Conservation (phyloP, 768 basidiomycete genomes). For the Austroboletus festivus region DNA sequence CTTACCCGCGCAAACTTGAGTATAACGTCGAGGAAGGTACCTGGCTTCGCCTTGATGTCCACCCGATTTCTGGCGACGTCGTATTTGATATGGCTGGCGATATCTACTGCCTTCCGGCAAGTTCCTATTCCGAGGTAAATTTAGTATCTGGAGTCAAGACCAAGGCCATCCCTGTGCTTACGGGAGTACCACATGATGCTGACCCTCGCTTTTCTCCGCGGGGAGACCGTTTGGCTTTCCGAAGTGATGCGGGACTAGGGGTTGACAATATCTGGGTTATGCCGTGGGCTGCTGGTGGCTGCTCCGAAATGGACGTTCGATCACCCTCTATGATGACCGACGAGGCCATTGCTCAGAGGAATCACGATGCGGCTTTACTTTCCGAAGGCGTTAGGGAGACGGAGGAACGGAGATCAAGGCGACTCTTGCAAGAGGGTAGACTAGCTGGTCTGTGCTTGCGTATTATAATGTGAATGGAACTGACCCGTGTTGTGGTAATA, state of each 20-base stretch:
- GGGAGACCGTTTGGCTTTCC: slow-evolving; percentile 62
- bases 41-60: slow-evolving; percentile 72
- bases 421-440: slow-evolving; percentile 60
- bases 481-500: slow-evolving; percentile 5
- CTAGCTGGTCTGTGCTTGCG: slow-evolving; percentile 33
- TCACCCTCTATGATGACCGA: slow-evolving; percentile 33
- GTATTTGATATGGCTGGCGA: slow-evolving; percentile 77
- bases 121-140: slow-evolving; percentile 33
- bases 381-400: slow-evolving; percentile 52
- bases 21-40: slow-evolving; percentile 74
- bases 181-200: slow-evolving; percentile 65
- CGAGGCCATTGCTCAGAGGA: slow-evolving; percentile 35
- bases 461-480: neutral
- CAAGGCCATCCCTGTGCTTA: slow-evolving; percentile 55
- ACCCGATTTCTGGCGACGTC: slow-evolving; percentile 66
- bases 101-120: slow-evolving; percentile 62
- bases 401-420: slow-evolving; percentile 40
- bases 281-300: slow-evolving; percentile 55
- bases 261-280: slow-evolving; percentile 74
- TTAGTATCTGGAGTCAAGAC: slow-evolving; percentile 23
- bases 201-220: slow-evolving; percentile 72
- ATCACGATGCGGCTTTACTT: slow-evolving; percentile 46
- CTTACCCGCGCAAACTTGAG: slow-evolving; percentile 60
- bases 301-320: slow-evolving; percentile 55
- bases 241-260: slow-evolving; percentile 70